Evolutionary conservation across 2,329 filamentous ascomycete genomes (phyloP).

Genomic region (Rhynchosporium agropyri): DNA sequence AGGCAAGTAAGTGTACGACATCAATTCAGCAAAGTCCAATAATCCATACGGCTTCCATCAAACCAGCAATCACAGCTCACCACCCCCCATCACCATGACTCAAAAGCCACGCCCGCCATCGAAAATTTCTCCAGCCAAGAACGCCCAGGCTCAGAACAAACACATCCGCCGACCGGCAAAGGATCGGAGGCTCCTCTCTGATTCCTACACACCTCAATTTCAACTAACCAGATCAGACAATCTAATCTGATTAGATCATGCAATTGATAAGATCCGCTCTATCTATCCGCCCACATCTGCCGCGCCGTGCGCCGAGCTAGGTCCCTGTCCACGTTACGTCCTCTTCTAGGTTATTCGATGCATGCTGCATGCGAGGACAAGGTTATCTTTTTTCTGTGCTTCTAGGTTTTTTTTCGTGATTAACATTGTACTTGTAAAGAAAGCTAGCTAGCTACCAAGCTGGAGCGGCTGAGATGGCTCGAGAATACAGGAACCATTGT

Average conservation of each 20-base stretch:
- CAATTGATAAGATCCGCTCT: neutral
- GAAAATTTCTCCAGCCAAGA: neutral
- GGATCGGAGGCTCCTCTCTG: neutral
- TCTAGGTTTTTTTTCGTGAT: too few species aligned
- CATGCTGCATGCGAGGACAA: neutral
- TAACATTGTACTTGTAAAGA: too few species aligned
- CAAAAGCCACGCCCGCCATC: neutral
- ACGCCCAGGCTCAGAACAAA: neutral
- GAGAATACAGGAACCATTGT: too few species aligned
- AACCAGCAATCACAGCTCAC: neutral
- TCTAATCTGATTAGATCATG: slow-evolving; percentile 16
- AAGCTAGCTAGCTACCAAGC: too few species aligned
- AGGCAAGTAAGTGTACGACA: neutral
- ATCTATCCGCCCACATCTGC: slow-evolving; percentile 1
- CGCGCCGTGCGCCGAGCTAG: slow-evolving; percentile 1
- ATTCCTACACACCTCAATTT: neutral
- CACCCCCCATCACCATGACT: neutral
- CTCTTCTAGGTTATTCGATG: neutral
- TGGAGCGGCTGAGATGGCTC: too few species aligned
- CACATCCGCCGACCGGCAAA: neutral
- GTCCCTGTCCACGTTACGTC: neutral
- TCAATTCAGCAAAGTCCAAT: neutral
- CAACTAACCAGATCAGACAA: neutral
- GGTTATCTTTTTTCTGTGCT: too few species aligned
- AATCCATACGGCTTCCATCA: neutral